Conservation (phyloP, 2,329 filamentous ascomycete species). For the Coleophoma crateriformis region DNA sequence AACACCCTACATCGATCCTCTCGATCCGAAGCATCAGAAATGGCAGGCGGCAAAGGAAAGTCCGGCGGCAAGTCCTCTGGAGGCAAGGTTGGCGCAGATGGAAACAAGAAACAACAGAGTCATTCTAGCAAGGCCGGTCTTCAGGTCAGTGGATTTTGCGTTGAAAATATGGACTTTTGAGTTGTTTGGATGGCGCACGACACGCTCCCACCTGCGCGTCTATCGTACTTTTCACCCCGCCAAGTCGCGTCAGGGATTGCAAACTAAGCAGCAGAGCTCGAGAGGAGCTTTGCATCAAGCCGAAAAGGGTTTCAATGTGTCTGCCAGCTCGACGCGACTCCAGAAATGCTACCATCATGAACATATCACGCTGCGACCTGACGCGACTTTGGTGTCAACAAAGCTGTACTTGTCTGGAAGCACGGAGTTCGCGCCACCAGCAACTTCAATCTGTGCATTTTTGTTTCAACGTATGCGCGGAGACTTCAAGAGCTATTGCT, state of each 20-base stretch:
- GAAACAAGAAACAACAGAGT: constrained; percentile 29
- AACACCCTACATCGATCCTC: background rate
- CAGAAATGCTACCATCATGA: too few species aligned
- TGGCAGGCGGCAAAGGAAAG: constrained; percentile 31
- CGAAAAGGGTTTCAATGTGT: too few species aligned
- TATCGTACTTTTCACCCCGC: constrained; percentile 15
- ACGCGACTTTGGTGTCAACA: too few species aligned
- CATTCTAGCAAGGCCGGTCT: constrained; percentile 30
- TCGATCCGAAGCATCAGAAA: constrained; percentile 11
- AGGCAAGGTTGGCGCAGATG: constrained; percentile 27
- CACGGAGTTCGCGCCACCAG: too few species aligned
- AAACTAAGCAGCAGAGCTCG: too few species aligned
- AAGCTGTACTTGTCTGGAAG: background rate
- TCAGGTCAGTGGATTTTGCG: constrained; percentile 23
- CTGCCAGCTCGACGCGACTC: too few species aligned
- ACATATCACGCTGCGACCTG: too few species aligned
- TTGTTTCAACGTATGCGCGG: constrained; percentile 7
- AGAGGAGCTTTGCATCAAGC: too few species aligned
- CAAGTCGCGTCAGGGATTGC: constrained; percentile 18
- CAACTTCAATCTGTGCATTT: background rate
- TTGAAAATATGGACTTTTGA: background rate
- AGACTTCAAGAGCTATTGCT: background rate
- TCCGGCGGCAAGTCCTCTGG: constrained; percentile 30
- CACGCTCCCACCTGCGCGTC: too few species aligned
- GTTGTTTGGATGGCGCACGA: too few species aligned